A percentile compares a stretch with the other conserved stretches of the same genome.
phyloP scores from a whole-genome alignment of 2,329 filamentous ascomycete species.

The Colletotrichum simmondsii region DNA sequence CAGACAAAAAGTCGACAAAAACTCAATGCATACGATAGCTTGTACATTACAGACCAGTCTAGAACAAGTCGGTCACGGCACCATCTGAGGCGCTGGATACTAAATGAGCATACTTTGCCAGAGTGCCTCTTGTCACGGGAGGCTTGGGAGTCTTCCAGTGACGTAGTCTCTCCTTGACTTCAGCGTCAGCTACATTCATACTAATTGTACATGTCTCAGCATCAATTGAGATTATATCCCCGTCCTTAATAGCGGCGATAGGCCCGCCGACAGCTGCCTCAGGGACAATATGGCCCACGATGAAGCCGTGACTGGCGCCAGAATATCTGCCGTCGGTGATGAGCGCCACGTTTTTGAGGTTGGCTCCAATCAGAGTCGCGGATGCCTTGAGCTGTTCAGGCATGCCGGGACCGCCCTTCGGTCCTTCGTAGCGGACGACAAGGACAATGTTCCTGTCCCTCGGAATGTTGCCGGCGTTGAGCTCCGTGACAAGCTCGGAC shows the following conservation, averaged over 20 bases:
- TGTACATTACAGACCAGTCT: not conserved
- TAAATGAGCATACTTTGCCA: conserved; percentile 84
- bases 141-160: conserved; percentile 78
- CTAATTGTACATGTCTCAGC: conserved; percentile 83
- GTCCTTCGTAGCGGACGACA: conserved; percentile 93
- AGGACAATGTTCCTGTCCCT: conserved; percentile 84
- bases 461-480: conserved; percentile 73
- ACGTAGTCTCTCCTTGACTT: conserved; percentile 74
- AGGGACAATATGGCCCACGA: conserved; percentile 91
- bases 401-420: conserved; percentile 95
- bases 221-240: conserved; percentile 87
- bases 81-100: not conserved
- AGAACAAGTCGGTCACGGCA: not conserved
- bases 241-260: conserved; percentile 83
- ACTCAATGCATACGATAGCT: not conserved
- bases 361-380: conserved; percentile 92
- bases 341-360: conserved; percentile 85
- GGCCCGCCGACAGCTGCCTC: conserved; percentile 91
- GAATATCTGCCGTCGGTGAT: conserved; percentile 93
- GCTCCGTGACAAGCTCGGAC: conserved; percentile 77
- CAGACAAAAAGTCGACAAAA: not conserved
- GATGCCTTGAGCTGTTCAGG: conserved; percentile 91
- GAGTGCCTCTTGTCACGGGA: conserved; percentile 80
- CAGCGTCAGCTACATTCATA: conserved; percentile 69
- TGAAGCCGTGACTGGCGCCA: conserved; percentile 90